phyloP scores from a whole-genome alignment of 2,329 filamentous ascomycete species.

The Coniella vitis region DNA sequence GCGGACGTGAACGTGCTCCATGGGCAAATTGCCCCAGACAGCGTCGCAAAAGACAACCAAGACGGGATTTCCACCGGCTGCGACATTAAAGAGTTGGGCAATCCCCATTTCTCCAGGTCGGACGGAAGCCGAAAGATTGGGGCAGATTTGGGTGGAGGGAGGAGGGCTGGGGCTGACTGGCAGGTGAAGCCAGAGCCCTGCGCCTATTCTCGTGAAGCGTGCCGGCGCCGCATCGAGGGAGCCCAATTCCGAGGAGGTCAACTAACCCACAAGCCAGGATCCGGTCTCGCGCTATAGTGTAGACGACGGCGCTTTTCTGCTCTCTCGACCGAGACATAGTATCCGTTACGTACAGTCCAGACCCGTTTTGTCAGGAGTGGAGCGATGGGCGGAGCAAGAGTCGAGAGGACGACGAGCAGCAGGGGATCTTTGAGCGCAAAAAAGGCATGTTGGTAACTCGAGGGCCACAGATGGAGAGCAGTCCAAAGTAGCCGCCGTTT shows the following conservation, averaged over 20 bases:
- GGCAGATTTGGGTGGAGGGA: not conserved
- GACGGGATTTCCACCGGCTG: too few relatives aligned
- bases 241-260: too few relatives aligned
- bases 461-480: not conserved
- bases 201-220: not conserved
- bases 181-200: too few relatives aligned
- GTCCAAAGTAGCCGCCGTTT: not conserved
- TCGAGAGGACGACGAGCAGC: too few relatives aligned
- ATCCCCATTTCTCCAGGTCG: not conserved
- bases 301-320: not conserved
- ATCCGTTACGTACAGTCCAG: constrained; percentile 11
- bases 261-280: not conserved
- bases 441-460: too few relatives aligned
- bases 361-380: constrained; percentile 5
- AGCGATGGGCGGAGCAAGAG: too few relatives aligned
- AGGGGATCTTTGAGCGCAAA: too few relatives aligned
- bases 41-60: too few relatives aligned
- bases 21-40: too few relatives aligned
- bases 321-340: not conserved
- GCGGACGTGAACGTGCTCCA: too few relatives aligned
- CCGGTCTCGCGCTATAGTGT: not conserved
- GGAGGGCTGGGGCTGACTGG: too few relatives aligned
- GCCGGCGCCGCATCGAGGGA: not conserved
- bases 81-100: too few relatives aligned
- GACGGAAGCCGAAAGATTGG: not conserved